Conservation (phyloP, 2,329 filamentous ascomycete species). For the Hymenoscyphus linearis region DNA sequence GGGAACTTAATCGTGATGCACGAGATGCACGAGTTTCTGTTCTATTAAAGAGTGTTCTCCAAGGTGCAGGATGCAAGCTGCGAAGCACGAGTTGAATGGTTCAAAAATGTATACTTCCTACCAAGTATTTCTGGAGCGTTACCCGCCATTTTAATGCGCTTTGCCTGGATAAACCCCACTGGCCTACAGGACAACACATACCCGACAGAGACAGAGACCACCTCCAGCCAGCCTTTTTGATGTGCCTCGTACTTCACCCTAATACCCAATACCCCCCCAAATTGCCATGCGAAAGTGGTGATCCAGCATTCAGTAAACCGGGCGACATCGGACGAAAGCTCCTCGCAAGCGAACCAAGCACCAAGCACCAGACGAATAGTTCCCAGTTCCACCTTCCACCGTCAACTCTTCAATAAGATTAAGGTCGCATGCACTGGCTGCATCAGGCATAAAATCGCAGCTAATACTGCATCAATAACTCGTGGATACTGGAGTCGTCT, state of each 20-base stretch:
- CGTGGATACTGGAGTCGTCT: too few species aligned
- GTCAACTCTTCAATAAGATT: background rate
- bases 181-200: background rate
- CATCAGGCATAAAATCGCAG: background rate
- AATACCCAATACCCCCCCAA: too few species aligned
- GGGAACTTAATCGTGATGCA: background rate
- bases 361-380: too few species aligned
- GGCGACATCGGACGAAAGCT: conserved; percentile 8
- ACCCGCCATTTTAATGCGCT: background rate
- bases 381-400: too few species aligned
- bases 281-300: background rate
- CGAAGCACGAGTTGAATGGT: background rate
- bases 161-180: background rate
- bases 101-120: too few species aligned
- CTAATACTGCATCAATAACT: background rate
- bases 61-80: background rate
- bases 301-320: background rate
- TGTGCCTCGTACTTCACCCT: background rate
- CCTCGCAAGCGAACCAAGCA: background rate
- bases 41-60: background rate
- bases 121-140: too few species aligned
- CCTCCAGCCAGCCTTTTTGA: background rate
- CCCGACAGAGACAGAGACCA: background rate
- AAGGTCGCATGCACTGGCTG: conserved; percentile 4
- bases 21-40: background rate